Base-by-base conservation (phyloP, 371 early-diverging fungal genomes). In the Syncephalastrum monosporum region DNA sequence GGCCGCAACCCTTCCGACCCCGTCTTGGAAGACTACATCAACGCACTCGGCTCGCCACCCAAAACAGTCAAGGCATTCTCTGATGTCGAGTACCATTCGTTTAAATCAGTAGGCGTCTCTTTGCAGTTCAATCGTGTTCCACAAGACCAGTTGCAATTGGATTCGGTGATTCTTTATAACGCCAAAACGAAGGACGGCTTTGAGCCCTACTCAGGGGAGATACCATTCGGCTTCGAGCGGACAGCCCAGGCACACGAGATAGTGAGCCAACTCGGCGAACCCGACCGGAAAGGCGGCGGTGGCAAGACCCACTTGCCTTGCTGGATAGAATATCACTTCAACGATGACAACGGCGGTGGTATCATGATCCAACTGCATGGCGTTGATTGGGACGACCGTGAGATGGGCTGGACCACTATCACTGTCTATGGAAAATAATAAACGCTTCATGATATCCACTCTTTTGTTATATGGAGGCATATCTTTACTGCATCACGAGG, bases 371-470 rank as follows among this genome's bases (percentile, higher is more conserved):
- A 75, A 50, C 49, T 78, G 5, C 73, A 78, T 57, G 79, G 79
- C 6, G 59, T 75, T 17, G 73, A 78, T 56, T 78, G 79, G 79
- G 79, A 78, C 38, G 79, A 78, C 57, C 69, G 79, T 29, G 71
- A 72, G 43, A 74, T 78, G 79, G 75, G 79, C 1, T 78, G 75
- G 79, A 67, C 72, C 41, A 71, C 69, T 21, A 52, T 74, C 42
- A 67, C 63, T 12, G 53, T 71, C n/a, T 71, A 62, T 60, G 60
- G 61, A 47, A 43, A 19, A 43, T 5, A 33, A 33, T 33, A 33
- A 52, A 33, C 38, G 0, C 38, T 0, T 33, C 38, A 33, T 10
- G 38, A 33, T 33, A 33, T 33, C 38, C 38, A 8, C 38, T 33
- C 10, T 33, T 8, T 8, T 33, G 10, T 33, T 10, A 10, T 21